Evolutionary conservation across 2,329 filamentous ascomycete species (phyloP).

Genomic region (Xylogone sp.): DNA sequence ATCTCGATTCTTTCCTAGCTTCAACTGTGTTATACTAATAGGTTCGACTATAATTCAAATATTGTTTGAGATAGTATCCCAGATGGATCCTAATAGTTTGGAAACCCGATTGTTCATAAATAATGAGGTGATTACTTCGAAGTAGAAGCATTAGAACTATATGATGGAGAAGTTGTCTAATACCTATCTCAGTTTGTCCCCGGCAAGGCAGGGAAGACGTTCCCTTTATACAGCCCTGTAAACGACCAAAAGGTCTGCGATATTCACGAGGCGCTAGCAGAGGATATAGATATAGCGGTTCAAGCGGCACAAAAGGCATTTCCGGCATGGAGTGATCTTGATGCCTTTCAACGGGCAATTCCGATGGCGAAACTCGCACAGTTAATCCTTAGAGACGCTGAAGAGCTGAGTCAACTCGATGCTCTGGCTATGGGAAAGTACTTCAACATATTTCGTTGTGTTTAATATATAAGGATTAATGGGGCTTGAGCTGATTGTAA

Average conservation of each 20-base stretch:
- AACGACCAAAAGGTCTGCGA: conserved; percentile 45
- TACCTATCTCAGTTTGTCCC: conserved; percentile 68
- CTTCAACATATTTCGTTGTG: neutral
- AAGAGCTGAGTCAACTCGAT: conserved; percentile 1
- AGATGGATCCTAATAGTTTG: neutral
- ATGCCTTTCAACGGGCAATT: conserved; percentile 58
- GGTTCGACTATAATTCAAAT: no score
- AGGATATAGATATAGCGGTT: conserved; percentile 66
- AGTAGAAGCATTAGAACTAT: neutral
- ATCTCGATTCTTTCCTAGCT: no score
- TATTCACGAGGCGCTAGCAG: conserved; percentile 61
- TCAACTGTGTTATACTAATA: no score
- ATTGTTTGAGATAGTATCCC: no score
- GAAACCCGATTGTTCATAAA: neutral
- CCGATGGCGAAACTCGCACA: conserved; percentile 66
- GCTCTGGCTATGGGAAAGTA: conserved; percentile 2
- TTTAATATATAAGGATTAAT: no score
- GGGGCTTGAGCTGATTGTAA: conserved; percentile 40
- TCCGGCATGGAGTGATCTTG: conserved; percentile 60
- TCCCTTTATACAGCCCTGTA: conserved; percentile 64
- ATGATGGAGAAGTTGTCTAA: neutral
- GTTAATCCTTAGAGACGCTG: conserved; percentile 33
- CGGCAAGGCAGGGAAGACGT: conserved; percentile 56
- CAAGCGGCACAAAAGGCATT: conserved; percentile 64
- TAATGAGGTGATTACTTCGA: neutral